Conservation (phyloP, 2,329 filamentous ascomycete genomes). For the Ciborinia camelliae region DNA sequence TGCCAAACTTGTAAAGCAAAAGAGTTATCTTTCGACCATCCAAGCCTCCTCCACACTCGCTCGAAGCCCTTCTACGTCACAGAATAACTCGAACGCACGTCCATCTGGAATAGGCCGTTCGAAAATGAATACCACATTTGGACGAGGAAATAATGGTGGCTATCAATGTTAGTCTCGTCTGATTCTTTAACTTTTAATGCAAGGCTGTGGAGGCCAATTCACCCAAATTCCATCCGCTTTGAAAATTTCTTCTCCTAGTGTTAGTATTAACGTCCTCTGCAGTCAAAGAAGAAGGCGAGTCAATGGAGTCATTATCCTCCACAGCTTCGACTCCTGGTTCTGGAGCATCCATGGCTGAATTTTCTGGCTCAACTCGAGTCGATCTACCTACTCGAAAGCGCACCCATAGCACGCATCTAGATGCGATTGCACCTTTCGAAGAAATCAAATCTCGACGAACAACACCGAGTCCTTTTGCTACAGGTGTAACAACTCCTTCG, state of each 20-base stretch:
- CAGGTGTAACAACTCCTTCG: slow-evolving; percentile 29
- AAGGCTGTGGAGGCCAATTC: neutral
- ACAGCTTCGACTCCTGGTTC: slow-evolving; percentile 31
- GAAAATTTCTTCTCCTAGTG: neutral
- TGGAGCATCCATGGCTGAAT: slow-evolving; percentile 21
- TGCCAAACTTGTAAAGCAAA: neutral
- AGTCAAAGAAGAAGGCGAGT: slow-evolving; percentile 11
- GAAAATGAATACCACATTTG: neutral
- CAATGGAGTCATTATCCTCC: slow-evolving; percentile 20
- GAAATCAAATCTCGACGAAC: slow-evolving; percentile 36
- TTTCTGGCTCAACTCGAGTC: slow-evolving; percentile 24
- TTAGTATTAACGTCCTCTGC: neutral
- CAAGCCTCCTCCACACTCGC: slow-evolving; percentile 1
- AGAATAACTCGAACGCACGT: neutral
- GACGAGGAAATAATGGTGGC: neutral
- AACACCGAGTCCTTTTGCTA: slow-evolving; percentile 31
- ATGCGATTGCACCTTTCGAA: slow-evolving; percentile 24
- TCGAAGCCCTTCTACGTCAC: neutral
- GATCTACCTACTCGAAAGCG: slow-evolving; percentile 34
- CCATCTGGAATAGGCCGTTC: neutral
- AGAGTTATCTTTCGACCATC: neutral
- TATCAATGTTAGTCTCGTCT: slow-evolving; percentile 10
- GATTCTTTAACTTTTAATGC: neutral
- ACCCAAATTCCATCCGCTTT: neutral
- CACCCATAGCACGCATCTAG: slow-evolving; percentile 32